These are phyloP conservation scores for Mucor ambiguus DNA, from an alignment of 371 early-diverging fungal species.

Conservation along the genomic window DNA sequence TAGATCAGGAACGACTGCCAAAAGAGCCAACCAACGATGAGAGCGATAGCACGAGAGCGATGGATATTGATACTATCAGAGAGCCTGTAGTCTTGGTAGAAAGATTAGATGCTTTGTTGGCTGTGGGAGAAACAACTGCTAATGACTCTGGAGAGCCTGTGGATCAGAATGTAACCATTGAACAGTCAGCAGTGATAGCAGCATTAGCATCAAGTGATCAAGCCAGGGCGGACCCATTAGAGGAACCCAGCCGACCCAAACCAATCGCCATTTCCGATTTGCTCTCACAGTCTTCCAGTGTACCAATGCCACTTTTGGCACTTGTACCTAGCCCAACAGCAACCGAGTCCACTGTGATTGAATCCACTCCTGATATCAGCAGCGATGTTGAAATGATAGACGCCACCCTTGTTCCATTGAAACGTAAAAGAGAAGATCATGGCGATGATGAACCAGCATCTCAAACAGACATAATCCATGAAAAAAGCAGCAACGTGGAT, in stretches of 20 bases:
- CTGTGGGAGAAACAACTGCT: neutral
- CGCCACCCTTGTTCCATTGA: neutral
- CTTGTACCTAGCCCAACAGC: neutral
- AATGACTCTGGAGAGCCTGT: neutral
- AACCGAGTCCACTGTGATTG: neutral
- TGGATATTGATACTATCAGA: neutral
- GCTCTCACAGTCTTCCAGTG: neutral
- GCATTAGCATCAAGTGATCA: neutral
- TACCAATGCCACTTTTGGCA: neutral
- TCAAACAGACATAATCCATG: neutral
- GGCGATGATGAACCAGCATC: neutral
- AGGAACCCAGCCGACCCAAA: neutral
- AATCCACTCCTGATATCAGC: neutral
- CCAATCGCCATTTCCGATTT: neutral
- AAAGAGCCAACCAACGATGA: neutral
- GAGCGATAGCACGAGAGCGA: neutral
- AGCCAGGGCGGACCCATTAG: neutral
- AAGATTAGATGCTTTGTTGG: neutral
- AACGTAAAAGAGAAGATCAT: neutral
- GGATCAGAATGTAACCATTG: neutral
- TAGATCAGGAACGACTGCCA: neutral
- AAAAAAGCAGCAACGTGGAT: neutral
- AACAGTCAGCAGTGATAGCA: neutral
- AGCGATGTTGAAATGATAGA: neutral
- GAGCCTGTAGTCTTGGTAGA: neutral